phyloP scores from a whole-genome alignment of 768 basidiomycete genomes.

The Crepidotus variabilis region DNA sequence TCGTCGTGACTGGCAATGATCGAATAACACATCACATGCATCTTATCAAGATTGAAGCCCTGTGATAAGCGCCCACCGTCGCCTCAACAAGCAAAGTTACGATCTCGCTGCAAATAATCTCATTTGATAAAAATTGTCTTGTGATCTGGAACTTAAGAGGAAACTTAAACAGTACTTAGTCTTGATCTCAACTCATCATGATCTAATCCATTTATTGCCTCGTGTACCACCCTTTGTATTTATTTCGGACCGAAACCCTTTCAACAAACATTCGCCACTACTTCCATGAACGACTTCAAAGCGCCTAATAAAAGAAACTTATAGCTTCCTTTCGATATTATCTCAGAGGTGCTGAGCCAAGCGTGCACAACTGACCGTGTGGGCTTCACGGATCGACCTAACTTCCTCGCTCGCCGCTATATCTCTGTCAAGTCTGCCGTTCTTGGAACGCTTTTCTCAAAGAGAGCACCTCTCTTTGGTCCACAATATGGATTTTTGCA shows the following conservation, averaged over 20 bases:
- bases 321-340: background rate
- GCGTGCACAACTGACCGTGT: background rate
- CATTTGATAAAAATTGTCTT: too few species aligned
- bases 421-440: background rate
- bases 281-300: background rate
- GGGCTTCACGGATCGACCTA: background rate
- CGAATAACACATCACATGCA: background rate
- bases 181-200: too few species aligned
- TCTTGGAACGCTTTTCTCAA: background rate
- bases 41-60: too few species aligned
- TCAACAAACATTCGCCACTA: slow-evolving; percentile 36
- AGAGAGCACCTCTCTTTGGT: background rate
- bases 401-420: background rate
- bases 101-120: too few species aligned
- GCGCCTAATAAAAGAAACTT: background rate
- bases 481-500: background rate
- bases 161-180: too few species aligned
- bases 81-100: too few species aligned
- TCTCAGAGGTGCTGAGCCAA: background rate
- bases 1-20: background rate
- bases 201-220: background rate
- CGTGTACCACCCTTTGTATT: background rate
- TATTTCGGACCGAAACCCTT: slow-evolving; percentile 29
- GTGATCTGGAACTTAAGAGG: too few species aligned
- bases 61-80: too few species aligned